Evolutionary conservation across 2,329 filamentous ascomycete species (phyloP), one percentile per base, ranked within the genome.

Genomic region (Thelonectria rubi): DNA sequence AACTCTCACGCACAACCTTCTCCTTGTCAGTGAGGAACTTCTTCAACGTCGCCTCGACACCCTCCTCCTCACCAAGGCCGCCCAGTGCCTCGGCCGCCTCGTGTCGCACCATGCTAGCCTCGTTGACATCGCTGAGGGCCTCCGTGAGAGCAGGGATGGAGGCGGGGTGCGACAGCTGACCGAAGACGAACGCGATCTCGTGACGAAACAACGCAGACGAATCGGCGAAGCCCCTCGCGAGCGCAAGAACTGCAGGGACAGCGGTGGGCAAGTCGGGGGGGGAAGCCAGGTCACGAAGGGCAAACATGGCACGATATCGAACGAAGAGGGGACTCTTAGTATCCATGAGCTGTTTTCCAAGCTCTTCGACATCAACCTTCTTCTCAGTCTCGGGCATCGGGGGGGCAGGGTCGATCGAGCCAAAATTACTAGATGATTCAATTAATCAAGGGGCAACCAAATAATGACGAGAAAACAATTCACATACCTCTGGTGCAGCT

Each of bases 181-280:
- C 95, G 70, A 99, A 99, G 14, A 99, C 95, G 76, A 99, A 99
- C 14, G 95, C 95, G 67, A 99, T 93, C 76, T 99, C 95, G 80
- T 99, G 95, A 68, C 95, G 90, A 85, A 99, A 98, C 8, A 99
- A 87, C 5, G 94, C 94, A 50, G 94, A 97, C 17, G 88, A 84
- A 76, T 99, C 95, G 32, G 84, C 83, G 70, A 99, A 89, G 15
- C 95, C 95, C 74, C 89, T 90, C 47, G 95, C 93, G 48, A 99
- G 86, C 11, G 94, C 92, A 46, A 90, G 85, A 55, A 99, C 86
- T 17, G 95, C 94, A n/a, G 92, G 90, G 15, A 93, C 86, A 7
- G 94, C 94, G 2, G 94, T 97, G 2, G 93, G 91, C 45, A 96
- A 88, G 74, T 97, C 91, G 10, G 94, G 94, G 15, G 95, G 95